Conservation (phyloP, 1,139 yeast genomes). For the Blastobotrys ciferrii region DNA sequence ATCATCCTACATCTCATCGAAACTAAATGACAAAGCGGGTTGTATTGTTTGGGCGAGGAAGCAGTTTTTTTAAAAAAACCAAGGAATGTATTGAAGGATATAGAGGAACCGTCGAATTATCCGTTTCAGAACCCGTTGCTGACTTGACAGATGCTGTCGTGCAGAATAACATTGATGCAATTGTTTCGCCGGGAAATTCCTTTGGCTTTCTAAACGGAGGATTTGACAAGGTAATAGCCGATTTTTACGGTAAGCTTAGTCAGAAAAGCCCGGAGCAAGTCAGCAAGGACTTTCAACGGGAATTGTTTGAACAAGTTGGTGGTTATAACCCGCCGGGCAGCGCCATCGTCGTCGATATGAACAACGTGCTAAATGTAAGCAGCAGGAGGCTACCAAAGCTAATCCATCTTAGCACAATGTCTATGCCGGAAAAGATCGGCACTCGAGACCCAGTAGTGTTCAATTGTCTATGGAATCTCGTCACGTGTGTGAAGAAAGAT, state of each 20-base stretch:
- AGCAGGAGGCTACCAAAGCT: slow-evolving; percentile 31
- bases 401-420: slow-evolving; percentile 50
- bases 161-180: slow-evolving; percentile 27
- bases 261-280: slow-evolving; percentile 23
- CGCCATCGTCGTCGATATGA: slow-evolving; percentile 33
- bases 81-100: neutral
- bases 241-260: slow-evolving; percentile 31
- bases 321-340: slow-evolving; percentile 40
- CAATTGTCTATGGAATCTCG: slow-evolving; percentile 47
- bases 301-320: slow-evolving; percentile 21
- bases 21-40: neutral
- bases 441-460: slow-evolving; percentile 37
- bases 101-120: neutral
- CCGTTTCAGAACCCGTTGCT: slow-evolving; percentile 2
- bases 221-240: slow-evolving; percentile 45
- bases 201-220: slow-evolving; percentile 54
- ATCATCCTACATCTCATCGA: no score
- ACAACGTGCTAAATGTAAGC: slow-evolving; percentile 10
- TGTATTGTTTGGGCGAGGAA: neutral
- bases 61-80: neutral
- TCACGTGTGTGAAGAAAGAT: slow-evolving; percentile 32
- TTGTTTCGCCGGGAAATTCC: slow-evolving; percentile 56
- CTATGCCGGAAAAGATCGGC: slow-evolving; percentile 38
- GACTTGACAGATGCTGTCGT: slow-evolving; percentile 18
- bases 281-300: slow-evolving; percentile 26